A percentile compares a stretch with the other conserved stretches of the same genome.
Evolutionary conservation across 768 basidiomycete species (phyloP).

Genomic region (Hebeloma cylindrosporum): DNA sequence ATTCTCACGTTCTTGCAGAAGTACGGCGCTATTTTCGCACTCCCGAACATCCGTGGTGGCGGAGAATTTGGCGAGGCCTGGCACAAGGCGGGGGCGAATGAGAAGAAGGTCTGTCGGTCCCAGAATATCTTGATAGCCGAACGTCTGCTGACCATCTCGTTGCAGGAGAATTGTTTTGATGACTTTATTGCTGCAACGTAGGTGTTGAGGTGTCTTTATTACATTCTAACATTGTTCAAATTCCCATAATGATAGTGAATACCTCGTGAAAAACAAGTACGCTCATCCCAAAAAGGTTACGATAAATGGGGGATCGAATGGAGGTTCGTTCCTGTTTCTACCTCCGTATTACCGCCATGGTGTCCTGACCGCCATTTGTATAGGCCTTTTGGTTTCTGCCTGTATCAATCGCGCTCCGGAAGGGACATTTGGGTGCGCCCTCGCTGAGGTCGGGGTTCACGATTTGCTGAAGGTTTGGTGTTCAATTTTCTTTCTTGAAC

Average conservation of each 20-base stretch:
- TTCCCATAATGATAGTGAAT: constrained; percentile 46
- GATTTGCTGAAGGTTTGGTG: constrained; percentile 69
- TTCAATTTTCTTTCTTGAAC: not conserved
- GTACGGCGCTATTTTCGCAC: constrained; percentile 67
- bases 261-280: constrained; percentile 71
- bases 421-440: constrained; percentile 71
- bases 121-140: not conserved
- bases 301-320: constrained; percentile 81
- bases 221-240: constrained; percentile 2
- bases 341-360: not conserved
- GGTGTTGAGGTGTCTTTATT: constrained; percentile 21
- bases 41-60: constrained; percentile 63
- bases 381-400: constrained; percentile 82
- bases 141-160: constrained; percentile 2
- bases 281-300: constrained; percentile 68
- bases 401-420: constrained; percentile 79
- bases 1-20: constrained; percentile 72
- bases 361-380: constrained; percentile 2
- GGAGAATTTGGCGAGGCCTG: constrained; percentile 84
- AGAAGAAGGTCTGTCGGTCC: constrained; percentile 55
- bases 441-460: constrained; percentile 81
- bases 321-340: constrained; percentile 45
- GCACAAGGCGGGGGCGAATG: constrained; percentile 71
- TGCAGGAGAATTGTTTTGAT: constrained; percentile 70
- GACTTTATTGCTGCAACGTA: constrained; percentile 85